A percentile compares a stretch with the other conserved stretches of the same genome.
These are phyloP conservation scores for Verruconis gallopava DNA, from an alignment of 2,329 filamentous ascomycete genomes.

Conservation along the genomic window DNA sequence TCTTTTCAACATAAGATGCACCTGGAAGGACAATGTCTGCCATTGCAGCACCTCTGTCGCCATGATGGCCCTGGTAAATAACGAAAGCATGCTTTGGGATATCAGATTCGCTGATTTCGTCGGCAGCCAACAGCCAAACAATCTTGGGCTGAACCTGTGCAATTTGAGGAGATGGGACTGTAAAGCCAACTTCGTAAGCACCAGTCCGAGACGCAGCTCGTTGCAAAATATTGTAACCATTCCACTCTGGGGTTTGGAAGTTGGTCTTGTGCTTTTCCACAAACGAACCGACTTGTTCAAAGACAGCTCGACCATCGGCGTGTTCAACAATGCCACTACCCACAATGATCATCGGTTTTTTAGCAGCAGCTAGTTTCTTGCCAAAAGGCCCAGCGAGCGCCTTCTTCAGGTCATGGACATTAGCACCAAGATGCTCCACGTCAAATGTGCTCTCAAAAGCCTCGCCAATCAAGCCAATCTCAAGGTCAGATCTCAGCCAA, in stretches of 20 bases:
- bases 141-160: constrained; percentile 85
- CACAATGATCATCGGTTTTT: constrained; percentile 93
- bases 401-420: constrained; percentile 68
- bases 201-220: constrained; percentile 82
- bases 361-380: constrained; percentile 76
- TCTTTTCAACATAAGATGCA: constrained; percentile 94
- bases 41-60: constrained; percentile 82
- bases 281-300: constrained; percentile 79
- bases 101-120: constrained; percentile 73
- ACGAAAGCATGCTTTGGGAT: constrained; percentile 95
- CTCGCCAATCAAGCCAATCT: constrained; percentile 85
- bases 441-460: constrained; percentile 90
- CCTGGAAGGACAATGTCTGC: constrained; percentile 90
- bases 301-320: constrained; percentile 79
- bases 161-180: constrained; percentile 67
- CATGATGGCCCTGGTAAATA: constrained; percentile 96
- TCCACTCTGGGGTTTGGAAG: constrained; percentile 85
- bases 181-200: constrained; percentile 93
- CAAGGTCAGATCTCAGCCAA: constrained; percentile 88
- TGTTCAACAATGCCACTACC: constrained; percentile 89
- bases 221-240: constrained; percentile 94
- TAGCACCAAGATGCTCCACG: constrained; percentile 76
- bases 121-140: constrained; percentile 89
- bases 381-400: constrained; percentile 78
- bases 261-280: constrained; percentile 85